Evolutionary conservation across 2,329 filamentous ascomycete species (phyloP).

Genomic region (Penicillium janthinellum): DNA sequence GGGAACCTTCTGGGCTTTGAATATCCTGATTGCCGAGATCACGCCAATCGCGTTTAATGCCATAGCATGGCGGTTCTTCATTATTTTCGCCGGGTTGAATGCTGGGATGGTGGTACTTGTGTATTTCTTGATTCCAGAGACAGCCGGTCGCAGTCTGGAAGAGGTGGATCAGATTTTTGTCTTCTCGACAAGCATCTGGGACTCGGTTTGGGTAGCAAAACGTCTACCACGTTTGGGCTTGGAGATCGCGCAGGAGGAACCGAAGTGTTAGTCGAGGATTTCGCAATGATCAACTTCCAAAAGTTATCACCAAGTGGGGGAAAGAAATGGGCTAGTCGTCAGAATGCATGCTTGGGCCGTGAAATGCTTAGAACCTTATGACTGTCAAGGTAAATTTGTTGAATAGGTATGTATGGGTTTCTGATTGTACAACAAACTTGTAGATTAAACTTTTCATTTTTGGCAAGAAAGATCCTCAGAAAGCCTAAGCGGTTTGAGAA

Average conservation of each 20-base stretch:
- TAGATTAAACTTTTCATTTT: too few species aligned
- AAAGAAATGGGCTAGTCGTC: too few species aligned
- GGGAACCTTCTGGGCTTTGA: constrained; percentile 8
- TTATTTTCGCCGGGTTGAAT: constrained; percentile 13
- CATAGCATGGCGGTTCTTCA: constrained; percentile 14
- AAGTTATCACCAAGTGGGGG: background rate
- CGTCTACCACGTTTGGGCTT: background rate
- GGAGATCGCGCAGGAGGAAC: background rate
- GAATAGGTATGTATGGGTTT: too few species aligned
- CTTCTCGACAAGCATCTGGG: constrained; percentile 12
- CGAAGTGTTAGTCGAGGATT: background rate
- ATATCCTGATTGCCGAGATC: constrained; percentile 11
- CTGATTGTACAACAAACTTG: too few species aligned
- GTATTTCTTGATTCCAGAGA: constrained; percentile 15
- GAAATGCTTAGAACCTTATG: too few species aligned
- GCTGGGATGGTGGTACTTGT: constrained; percentile 8
- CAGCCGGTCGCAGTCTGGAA: constrained; percentile 14
- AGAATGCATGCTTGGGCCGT: too few species aligned
- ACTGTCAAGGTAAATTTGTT: too few species aligned
- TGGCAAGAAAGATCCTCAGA: too few species aligned
- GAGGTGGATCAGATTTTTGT: constrained; percentile 16
- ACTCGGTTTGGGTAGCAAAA: constrained; percentile 9
- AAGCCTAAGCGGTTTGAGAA: too few species aligned
- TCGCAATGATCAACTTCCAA: background rate
- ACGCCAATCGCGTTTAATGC: constrained; percentile 12